phyloP scores from a whole-genome alignment of 805 yeast genomes.

The Metschnikowia orientalis region DNA sequence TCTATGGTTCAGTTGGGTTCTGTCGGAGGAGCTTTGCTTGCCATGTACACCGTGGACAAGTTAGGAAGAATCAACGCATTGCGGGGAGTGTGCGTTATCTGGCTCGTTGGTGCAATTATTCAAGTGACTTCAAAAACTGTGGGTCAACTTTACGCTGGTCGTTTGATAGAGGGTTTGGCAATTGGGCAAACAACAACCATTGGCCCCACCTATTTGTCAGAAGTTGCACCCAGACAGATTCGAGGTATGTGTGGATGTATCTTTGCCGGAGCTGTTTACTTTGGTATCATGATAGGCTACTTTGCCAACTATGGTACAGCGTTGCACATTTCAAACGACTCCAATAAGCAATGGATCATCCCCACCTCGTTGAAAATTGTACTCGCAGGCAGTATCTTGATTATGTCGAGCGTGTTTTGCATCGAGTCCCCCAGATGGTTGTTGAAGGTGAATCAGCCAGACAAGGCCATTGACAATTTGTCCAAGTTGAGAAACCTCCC shows the following conservation, averaged over 20 bases:
- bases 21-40: constrained; percentile 49
- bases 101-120: constrained; percentile 41
- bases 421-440: constrained; percentile 52
- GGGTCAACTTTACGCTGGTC: constrained; percentile 53
- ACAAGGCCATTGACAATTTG: constrained; percentile 37
- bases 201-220: constrained; percentile 52
- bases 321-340: constrained; percentile 33
- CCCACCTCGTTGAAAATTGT: constrained; percentile 48
- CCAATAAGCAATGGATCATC: constrained; percentile 46
- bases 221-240: constrained; percentile 48
- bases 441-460: constrained; percentile 38
- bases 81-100: constrained; percentile 36
- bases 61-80: constrained; percentile 50
- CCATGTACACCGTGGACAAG: constrained; percentile 45
- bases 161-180: constrained; percentile 52
- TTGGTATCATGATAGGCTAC: constrained; percentile 49
- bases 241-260: constrained; percentile 51
- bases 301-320: constrained; percentile 50
- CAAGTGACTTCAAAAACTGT: constrained; percentile 43
- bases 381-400: constrained; percentile 43
- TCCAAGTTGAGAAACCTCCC: constrained; percentile 43
- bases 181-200: constrained; percentile 55
- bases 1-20: constrained; percentile 58
- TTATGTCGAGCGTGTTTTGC: constrained; percentile 40
- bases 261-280: constrained; percentile 55